These are phyloP conservation scores for Stylonectria norvegica DNA, from an alignment of 2,329 filamentous ascomycete species.

Conservation along the genomic window DNA sequence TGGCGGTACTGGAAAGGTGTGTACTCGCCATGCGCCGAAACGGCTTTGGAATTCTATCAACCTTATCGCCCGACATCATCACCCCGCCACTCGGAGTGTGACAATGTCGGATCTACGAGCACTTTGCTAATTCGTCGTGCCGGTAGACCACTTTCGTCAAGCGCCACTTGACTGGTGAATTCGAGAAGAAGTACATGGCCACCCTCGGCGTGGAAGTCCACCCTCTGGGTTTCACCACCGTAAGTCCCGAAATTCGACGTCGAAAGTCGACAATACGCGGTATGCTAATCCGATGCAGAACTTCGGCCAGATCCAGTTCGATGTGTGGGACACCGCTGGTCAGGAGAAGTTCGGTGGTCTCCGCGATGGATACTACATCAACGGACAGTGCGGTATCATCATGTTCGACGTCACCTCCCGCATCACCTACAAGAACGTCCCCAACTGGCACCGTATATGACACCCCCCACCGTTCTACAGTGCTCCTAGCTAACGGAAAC, in stretches of 20 bases:
- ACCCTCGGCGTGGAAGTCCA: conserved; percentile 99
- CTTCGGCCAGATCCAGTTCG: conserved; percentile 94
- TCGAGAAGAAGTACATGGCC: conserved; percentile 99
- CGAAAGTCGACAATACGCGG: conserved; percentile 12
- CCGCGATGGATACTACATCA: conserved; percentile 99
- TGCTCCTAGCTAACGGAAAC: conserved; percentile 15
- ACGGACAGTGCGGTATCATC: conserved; percentile 99
- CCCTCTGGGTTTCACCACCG: conserved; percentile 94
- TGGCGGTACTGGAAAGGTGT: conserved; percentile 97
- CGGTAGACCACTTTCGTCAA: conserved; percentile 98
- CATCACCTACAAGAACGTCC: conserved; percentile 99
- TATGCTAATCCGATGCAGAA: conserved; percentile 56
- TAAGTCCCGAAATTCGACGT: conserved; percentile 53
- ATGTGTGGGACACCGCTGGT: conserved; percentile 98
- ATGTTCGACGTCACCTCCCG: conserved; percentile 99
- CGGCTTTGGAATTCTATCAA: conserved; percentile 14
- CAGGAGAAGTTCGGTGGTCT: conserved; percentile 99
- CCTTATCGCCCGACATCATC: conserved; percentile 19
- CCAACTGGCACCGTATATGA: conserved; percentile 97
- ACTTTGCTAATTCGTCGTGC: conserved; percentile 15
- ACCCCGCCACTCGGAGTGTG: conserved; percentile 20
- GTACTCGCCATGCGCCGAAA: conserved; percentile 26
- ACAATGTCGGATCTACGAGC: conserved; percentile 11
- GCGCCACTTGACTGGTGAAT: conserved; percentile 99
- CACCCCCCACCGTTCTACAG: neutral